A percentile compares a stretch with the other conserved stretches of the same genome.
These are phyloP conservation scores for Keithomyces neogunnii DNA, from an alignment of 2,329 filamentous ascomycete genomes.

Conservation along the genomic window DNA sequence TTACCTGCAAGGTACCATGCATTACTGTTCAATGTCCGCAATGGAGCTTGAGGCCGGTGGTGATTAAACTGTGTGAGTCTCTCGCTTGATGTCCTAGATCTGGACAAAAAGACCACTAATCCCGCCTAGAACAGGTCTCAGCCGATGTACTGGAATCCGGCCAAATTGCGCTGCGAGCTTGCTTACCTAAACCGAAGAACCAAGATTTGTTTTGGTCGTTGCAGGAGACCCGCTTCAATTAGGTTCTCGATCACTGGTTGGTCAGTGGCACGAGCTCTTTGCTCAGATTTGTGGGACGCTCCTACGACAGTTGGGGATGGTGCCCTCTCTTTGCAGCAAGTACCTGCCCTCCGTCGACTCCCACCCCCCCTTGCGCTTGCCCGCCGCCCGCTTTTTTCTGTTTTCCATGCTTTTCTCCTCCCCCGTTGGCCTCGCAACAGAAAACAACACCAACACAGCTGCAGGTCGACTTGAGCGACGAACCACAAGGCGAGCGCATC, in stretches of 20 bases:
- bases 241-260: neutral
- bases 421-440: constrained; percentile 37
- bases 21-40: neutral
- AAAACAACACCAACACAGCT: constrained; percentile 32
- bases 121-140: too few species aligned
- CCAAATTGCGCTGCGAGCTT: constrained; percentile 14
- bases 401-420: constrained; percentile 17
- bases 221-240: neutral
- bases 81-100: too few species aligned
- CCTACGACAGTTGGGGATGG: neutral
- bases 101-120: too few species aligned
- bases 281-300: constrained; percentile 1
- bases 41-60: neutral
- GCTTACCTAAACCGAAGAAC: constrained; percentile 16
- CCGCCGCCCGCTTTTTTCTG: constrained; percentile 8
- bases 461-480: constrained; percentile 15
- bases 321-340: too few species aligned
- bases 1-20: constrained; percentile 2
- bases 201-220: constrained; percentile 8
- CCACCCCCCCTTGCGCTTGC: constrained; percentile 2
- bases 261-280: neutral
- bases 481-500: constrained; percentile 20
- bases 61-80: too few species aligned
- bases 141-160: constrained; percentile 13
- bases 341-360: neutral